Conservation (phyloP, 768 basidiomycete species). For the Psilocybe tampanensis region DNA sequence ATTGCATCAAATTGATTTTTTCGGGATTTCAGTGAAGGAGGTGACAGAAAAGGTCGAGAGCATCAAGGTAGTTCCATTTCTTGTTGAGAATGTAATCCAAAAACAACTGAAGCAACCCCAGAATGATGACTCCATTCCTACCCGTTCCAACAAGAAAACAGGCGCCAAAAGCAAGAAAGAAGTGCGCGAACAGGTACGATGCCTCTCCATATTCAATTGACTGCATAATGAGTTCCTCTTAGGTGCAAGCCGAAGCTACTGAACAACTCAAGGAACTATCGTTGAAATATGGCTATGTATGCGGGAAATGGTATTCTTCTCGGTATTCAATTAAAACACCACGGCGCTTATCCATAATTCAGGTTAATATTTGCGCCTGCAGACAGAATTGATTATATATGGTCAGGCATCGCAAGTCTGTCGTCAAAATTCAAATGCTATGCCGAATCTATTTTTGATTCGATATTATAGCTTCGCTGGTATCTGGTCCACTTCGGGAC, state of each 20-base stretch:
- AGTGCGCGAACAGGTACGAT: slow-evolving; percentile 62
- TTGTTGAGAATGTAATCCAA: neutral
- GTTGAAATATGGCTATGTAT: slow-evolving; percentile 50
- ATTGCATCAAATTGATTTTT: neutral
- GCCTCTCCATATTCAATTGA: neutral
- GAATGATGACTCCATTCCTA: slow-evolving; percentile 68
- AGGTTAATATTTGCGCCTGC: slow-evolving; percentile 71
- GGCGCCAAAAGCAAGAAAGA: slow-evolving; percentile 78
- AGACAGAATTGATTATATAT: slow-evolving; percentile 65
- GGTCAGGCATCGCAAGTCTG: slow-evolving; percentile 65
- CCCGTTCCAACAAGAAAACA: slow-evolving; percentile 70
- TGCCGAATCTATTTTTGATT: neutral
- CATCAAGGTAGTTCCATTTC: slow-evolving; percentile 51
- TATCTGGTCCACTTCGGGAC: slow-evolving; percentile 60
- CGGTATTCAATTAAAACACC: neutral
- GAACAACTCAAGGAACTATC: slow-evolving; percentile 63
- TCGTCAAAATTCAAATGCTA: neutral
- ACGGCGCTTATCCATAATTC: slow-evolving; percentile 3
- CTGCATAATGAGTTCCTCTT: neutral
- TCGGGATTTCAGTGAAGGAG: slow-evolving; percentile 48
- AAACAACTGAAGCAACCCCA: slow-evolving; percentile 22
- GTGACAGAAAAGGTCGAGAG: slow-evolving; percentile 57
- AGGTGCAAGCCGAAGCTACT: slow-evolving; percentile 64
- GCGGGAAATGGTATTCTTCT: slow-evolving; percentile 67
- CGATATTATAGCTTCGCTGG: slow-evolving; percentile 53